Percentiles rank a stretch among this genome's conserved stretches.
Conservation (phyloP, 2,329 filamentous ascomycete genomes). For the Sporothrix variecibatus region DNA sequence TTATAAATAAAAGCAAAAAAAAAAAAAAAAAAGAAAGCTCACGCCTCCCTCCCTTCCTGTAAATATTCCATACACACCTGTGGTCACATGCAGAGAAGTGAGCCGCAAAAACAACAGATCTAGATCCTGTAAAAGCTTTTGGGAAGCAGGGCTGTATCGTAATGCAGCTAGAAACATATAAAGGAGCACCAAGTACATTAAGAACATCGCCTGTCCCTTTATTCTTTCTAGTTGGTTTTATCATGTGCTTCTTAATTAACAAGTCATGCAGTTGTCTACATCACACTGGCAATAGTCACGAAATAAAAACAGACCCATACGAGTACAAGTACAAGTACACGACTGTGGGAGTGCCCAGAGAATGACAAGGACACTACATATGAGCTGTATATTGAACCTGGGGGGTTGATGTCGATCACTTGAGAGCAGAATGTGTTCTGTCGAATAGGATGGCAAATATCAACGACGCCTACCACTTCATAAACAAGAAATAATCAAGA, state of each 20-base stretch:
- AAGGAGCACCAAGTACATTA: too few relatives aligned
- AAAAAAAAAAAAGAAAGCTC: too few relatives aligned
- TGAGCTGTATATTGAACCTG: neutral
- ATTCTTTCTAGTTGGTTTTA: too few relatives aligned
- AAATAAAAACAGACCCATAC: neutral
- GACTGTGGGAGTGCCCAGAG: neutral
- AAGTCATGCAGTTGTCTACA: neutral
- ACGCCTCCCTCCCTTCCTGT: neutral
- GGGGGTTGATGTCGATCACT: neutral
- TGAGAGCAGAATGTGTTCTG: neutral
- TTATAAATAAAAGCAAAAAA: neutral
- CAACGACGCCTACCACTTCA: neutral
- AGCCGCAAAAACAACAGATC: neutral
- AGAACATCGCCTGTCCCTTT: too few relatives aligned
- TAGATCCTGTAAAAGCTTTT: neutral
- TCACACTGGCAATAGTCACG: neutral
- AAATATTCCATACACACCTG: neutral
- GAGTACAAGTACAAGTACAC: too few relatives aligned
- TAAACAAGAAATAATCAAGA: neutral
- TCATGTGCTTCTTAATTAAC: neutral
- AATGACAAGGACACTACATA: neutral
- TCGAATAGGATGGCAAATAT: neutral
- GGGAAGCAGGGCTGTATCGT: neutral
- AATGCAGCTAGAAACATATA: too few relatives aligned
- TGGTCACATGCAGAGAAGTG: slow-evolving; percentile 1